Base-by-base conservation (phyloP, 345 rosid species). In the Euphorbia tirucalli region DNA sequence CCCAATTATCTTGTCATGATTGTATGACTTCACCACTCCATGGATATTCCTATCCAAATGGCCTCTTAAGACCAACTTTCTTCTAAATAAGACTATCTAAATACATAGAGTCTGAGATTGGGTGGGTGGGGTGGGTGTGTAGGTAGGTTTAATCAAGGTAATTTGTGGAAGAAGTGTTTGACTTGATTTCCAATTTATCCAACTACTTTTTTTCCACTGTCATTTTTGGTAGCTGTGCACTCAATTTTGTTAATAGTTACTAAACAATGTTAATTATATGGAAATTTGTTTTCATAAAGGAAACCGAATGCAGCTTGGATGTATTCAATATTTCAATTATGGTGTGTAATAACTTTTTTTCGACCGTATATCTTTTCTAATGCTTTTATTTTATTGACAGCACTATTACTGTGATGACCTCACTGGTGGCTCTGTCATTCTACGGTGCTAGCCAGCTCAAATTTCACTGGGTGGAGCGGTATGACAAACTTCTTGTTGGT, bases 361-460 rank as follows among this genome's bases (percentile, higher is more conserved):
- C 28, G 9, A 19, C 8, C 28, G 9, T 55, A 56, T 21, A 10
- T 8, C 0, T 24, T 65, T 19, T 69, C 4, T 73, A 65, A 82
- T 44, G 28, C 32, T 71, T 62, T 15, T 77, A 31, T 78, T 76
- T 49, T 18, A 28, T 82, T 70, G 63, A 81, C 96, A 95, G 99
- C 82, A 90, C 99, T 35, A 84, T 92, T 69, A 77, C 88, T 41
- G 99, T 95, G 78, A 95, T 95, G 99, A 93, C 97, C 59, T 95
- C 97, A 0, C 79, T 95, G 69, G 99, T 95, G 83, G 99, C 99
- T 70, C 81, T 93, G 61, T 92, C 99, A 1, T 95, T 90, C 85
- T 95, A 93, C 15, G 99, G 99, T 69, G 99, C 99, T 24, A 89
- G 99, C 81, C 97, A 95, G 84, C 81, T 95, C 30, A 95, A 95